A percentile compares a stretch with the other conserved stretches of the same genome.
Conservation (phyloP, 768 basidiomycete species). For the Hemileccinum rubropunctum region DNA sequence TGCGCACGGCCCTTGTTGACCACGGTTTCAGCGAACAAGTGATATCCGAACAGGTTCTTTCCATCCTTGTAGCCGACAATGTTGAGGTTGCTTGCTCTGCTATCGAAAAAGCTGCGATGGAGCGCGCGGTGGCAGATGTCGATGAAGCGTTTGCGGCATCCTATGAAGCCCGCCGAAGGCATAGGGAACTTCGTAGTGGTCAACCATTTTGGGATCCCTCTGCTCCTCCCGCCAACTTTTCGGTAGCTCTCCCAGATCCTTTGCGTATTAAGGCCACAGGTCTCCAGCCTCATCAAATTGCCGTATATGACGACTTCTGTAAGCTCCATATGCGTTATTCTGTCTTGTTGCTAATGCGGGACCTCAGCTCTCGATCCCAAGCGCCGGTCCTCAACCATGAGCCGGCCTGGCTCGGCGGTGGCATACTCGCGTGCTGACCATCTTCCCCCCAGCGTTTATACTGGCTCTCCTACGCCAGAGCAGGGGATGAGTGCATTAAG, state of each 20-base stretch:
- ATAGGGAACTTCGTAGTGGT: conserved; percentile 74
- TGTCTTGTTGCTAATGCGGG: conserved; percentile 12
- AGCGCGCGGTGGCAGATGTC: conserved; percentile 87
- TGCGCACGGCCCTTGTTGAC: conserved; percentile 79
- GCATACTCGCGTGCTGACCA: conserved; percentile 57
- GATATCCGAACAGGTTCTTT: conserved; percentile 77
- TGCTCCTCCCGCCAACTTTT: conserved; percentile 67
- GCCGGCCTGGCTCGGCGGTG: conserved; percentile 69
- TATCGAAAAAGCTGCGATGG: conserved; percentile 98
- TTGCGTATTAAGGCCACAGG: conserved; percentile 83
- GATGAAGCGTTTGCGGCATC: conserved; percentile 85
- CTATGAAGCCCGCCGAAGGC: conserved; percentile 80
- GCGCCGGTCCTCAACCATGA: conserved; percentile 46
- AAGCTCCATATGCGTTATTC: conserved; percentile 14
- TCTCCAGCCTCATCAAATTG: conserved; percentile 74
- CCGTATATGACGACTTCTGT: conserved; percentile 97
- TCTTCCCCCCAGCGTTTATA: conserved; percentile 43
- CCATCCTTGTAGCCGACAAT: conserved; percentile 86
- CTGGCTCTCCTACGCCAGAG: conserved; percentile 65
- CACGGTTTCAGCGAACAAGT: conserved; percentile 89
- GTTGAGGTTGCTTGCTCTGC: conserved; percentile 90
- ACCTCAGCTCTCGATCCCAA: conserved; percentile 52
- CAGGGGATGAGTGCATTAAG: conserved; percentile 46
- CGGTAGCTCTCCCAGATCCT: conserved; percentile 77
- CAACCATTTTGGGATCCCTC: conserved; percentile 90